phyloP scores from a whole-genome alignment of 805 yeast genomes.

The Candida orba region DNA sequence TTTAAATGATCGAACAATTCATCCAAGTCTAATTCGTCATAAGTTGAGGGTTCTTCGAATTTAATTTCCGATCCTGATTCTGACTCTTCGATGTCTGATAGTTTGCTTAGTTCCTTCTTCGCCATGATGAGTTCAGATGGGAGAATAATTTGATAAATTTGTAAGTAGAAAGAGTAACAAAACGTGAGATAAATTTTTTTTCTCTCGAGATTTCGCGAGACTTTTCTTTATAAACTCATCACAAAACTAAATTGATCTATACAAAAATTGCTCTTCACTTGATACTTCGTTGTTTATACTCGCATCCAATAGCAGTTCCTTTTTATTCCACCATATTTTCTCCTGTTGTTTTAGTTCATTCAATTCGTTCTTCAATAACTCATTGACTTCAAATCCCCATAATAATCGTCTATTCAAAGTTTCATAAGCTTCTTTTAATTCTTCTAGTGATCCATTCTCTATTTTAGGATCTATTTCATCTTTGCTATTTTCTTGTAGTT shows the following conservation, averaged over 20 bases:
- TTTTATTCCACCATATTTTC: constrained; percentile 30
- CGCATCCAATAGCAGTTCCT: constrained; percentile 38
- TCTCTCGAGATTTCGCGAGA: too few species aligned
- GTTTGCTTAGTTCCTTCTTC: too few species aligned
- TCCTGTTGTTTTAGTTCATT: constrained; percentile 27
- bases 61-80: too few species aligned
- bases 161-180: too few species aligned
- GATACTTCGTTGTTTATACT: constrained; percentile 22
- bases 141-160: too few species aligned
- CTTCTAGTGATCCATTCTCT: constrained; percentile 7
- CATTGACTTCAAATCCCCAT: constrained; percentile 34
- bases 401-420: constrained; percentile 27
- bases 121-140: too few species aligned
- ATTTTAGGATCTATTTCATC: constrained; percentile 16
- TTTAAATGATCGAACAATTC: constrained; percentile 28
- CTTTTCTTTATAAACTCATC: too few species aligned
- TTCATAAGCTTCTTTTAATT: constrained; percentile 20
- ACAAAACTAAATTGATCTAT: too few species aligned
- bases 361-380: constrained; percentile 29
- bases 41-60: background rate
- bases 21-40: constrained; percentile 22
- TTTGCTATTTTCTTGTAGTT: constrained; percentile 10
- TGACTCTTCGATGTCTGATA: too few species aligned
- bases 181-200: too few species aligned
- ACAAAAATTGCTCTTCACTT: background rate